Evolutionary conservation across 2,329 filamentous ascomycete genomes (phyloP), one percentile per base, ranked within the genome.

Genomic region (Fusarium ramigenum): DNA sequence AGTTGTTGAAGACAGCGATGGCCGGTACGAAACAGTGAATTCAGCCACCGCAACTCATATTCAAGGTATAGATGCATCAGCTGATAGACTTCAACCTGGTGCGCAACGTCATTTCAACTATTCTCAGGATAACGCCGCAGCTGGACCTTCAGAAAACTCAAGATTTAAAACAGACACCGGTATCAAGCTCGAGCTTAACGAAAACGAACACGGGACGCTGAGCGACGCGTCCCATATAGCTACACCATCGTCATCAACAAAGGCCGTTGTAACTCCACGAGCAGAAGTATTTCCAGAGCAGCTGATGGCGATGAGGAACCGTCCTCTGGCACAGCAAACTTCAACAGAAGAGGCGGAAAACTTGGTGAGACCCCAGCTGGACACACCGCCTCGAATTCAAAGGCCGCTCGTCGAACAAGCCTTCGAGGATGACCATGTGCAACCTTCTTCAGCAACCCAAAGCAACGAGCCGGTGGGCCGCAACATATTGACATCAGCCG

Each of bases 401-500:
- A 59, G 54, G 19, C 9, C 16, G 10, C 36, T 47, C 21, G 10
- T 32, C 28, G 61, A 66, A 42, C 70, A 62, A 32, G n/a, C 23
- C n/a, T 40, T 63, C 21, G 57, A 60, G n/a, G 60, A 66, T 25
- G 57, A 43, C 15, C 61, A 57, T 28, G 19, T 53, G 9, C 72
- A 66, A 9, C 62, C 30, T 15, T 25, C 30, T 15, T 25, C 46
- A 15, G 28, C 44, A 9, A 56, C 32, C 18, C 69, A 69, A 5
- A 56, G 23, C 12, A 37, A 43, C 21, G 60, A 63, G 18, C 37
- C 60, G 12, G 78, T 79, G 2, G 79, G 82, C 4, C 82, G 89
- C 42, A 89, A 93, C 58, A 93, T 90, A 75, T 86, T 97, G 50
- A 91, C 89, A 72, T 90, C 89, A 7, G 88, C 91, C 15, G 93